Base-by-base conservation (phyloP, 2,329 filamentous ascomycete species). In the Talaromyces sp. region DNA sequence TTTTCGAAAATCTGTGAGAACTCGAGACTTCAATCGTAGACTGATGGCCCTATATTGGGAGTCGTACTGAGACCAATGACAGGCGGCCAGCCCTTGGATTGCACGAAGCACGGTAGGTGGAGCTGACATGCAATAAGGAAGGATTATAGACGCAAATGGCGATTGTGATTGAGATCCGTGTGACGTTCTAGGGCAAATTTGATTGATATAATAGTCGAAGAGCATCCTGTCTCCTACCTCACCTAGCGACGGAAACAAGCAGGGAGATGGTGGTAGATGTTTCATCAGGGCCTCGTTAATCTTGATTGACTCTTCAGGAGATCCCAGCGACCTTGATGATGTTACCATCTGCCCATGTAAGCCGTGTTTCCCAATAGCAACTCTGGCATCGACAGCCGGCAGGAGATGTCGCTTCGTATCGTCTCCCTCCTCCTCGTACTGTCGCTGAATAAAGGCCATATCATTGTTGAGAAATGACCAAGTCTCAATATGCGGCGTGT, bases 121-220 rank as follows among this genome's bases (percentile, higher is more conserved):
- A 20, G 50, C 50, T 11, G 50, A 48, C 24, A 49, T 19, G 10
- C 44, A 48, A 14, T 52, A 52, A 17, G 50, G 50, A 24, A 52
- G 50, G 40, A 52, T 48, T 16, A 52, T 37, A n/a, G 50, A 52
- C 4, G 50, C 50, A 24, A 52, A 52, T 4, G 50, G 50, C 6
- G 50, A 52, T 22, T 47, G 39, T 13, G 45, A 49, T 8, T 19
- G 5, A 10, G 50, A 22, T 29, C 32, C 44, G 24, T 39, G 45
- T 17, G 39, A 22, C 40, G 39, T 52, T 17, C 50, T 44, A 35
- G 50, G 50, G 30, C 50, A 52, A 9, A 52, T 48, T 37, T 52
- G 50, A 29, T 52, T 52, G 36, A 52, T 48, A 37, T 52, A 52
- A 17, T 52, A 52, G 39, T 52, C 50, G 44, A 52, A 52, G 14